Percentiles rank a stretch among this genome's conserved stretches.
These are phyloP conservation scores for Puccinia coronata DNA, from an alignment of 1,284 basidiomycete species.

Conservation along the genomic window DNA sequence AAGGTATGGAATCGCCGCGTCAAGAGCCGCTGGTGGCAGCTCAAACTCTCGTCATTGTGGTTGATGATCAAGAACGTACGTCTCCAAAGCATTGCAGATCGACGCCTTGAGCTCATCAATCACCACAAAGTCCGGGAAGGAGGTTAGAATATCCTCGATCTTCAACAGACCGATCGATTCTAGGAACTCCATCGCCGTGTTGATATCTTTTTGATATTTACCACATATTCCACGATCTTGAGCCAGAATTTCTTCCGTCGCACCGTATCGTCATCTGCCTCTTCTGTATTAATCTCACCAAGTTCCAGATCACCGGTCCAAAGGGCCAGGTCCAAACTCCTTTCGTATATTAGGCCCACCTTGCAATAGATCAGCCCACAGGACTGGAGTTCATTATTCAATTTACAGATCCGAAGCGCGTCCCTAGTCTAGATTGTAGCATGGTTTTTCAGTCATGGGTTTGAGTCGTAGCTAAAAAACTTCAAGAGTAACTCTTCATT, in stretches of 20 bases:
- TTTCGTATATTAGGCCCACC: constrained; percentile 96
- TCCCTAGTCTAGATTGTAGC: constrained; percentile 98
- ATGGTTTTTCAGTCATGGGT: constrained; percentile 79
- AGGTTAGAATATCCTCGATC: constrained; percentile 97
- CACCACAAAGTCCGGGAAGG: constrained; percentile 99
- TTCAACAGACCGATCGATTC: constrained; percentile 91
- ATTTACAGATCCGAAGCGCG: constrained; percentile 81
- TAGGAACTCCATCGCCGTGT: constrained; percentile 93
- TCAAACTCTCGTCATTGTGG: constrained; percentile 80
- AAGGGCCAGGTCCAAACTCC: constrained; percentile 90
- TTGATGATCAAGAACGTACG: constrained; percentile 94
- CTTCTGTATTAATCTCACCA: constrained; percentile 88
- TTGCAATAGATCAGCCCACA: constrained; percentile 97
- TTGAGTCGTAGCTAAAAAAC: constrained; percentile 85
- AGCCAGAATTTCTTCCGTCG: constrained; percentile 94
- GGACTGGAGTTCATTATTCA: constrained; percentile 74
- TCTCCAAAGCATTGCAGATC: constrained; percentile 92
- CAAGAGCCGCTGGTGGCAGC: constrained; percentile 74
- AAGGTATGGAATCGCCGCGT: constrained; percentile 96
- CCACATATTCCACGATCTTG: constrained; percentile 94
- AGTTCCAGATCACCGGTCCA: constrained; percentile 89
- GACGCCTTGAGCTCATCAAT: constrained; percentile 99
- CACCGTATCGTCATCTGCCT: constrained; percentile 82
- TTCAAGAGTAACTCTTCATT: constrained; percentile 79
- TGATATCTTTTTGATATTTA: constrained; percentile 96